Conservation (phyloP, 2,329 filamentous ascomycete species). For the Colletotrichum musae region DNA sequence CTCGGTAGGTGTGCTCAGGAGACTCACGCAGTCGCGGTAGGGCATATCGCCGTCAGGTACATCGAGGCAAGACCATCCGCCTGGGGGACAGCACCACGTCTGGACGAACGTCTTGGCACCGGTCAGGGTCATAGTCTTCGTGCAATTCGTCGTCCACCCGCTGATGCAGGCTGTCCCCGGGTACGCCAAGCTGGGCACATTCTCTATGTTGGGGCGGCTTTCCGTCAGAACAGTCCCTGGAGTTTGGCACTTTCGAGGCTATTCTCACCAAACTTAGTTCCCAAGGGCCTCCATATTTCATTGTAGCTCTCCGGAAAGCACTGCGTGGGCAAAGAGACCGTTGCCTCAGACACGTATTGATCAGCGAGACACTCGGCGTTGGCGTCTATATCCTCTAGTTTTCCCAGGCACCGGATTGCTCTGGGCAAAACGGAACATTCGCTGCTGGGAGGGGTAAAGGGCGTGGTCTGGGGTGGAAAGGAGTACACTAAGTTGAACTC, state of each 20-base stretch:
- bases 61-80: conserved; percentile 6
- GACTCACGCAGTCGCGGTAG: conserved; percentile 19
- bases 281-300: neutral
- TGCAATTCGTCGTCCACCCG: conserved; percentile 10
- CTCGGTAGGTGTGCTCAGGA: conserved; percentile 15
- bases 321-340: neutral
- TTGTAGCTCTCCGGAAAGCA: neutral
- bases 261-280: neutral
- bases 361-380: neutral
- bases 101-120: neutral
- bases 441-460: neutral
- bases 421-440: neutral
- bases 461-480: neutral
- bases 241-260: no score
- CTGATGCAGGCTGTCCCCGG: conserved; percentile 22
- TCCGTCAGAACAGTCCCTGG: no score
- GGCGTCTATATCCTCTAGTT: neutral
- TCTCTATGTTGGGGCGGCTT: no score
- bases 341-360: neutral
- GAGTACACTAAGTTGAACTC: neutral
- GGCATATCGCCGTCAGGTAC: neutral
- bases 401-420: neutral
- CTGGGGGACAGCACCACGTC: conserved; percentile 23
- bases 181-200: neutral
- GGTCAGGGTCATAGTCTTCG: neutral